phyloP scores from a whole-genome alignment of 2,329 filamentous ascomycete genomes.

The Colletotrichum zoysiae region DNA sequence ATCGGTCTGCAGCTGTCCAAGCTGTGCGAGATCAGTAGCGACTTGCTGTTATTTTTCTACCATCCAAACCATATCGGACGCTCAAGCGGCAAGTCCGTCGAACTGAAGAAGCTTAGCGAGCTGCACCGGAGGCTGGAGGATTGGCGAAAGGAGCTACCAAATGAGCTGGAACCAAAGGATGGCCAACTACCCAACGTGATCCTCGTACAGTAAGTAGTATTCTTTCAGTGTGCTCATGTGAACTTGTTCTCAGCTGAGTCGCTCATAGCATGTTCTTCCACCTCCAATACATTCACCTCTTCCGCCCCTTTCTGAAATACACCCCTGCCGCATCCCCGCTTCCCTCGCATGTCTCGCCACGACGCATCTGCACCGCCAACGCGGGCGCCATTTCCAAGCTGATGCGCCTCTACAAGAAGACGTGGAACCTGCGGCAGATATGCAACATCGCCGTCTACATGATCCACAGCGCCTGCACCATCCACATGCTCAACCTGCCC shows the following conservation, averaged over 20 bases:
- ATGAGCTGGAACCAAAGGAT: slow-evolving; percentile 89
- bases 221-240: neutral
- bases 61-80: slow-evolving; percentile 77
- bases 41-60: slow-evolving; percentile 91
- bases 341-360: slow-evolving; percentile 87
- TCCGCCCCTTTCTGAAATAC: slow-evolving; percentile 95
- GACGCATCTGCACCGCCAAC: slow-evolving; percentile 90
- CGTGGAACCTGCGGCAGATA: slow-evolving; percentile 91
- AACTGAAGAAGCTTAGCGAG: slow-evolving; percentile 93
- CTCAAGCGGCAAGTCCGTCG: slow-evolving; percentile 80
- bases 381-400: slow-evolving; percentile 92
- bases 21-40: slow-evolving; percentile 93
- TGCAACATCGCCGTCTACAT: slow-evolving; percentile 98
- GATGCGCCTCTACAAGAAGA: slow-evolving; percentile 93
- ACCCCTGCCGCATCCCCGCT: slow-evolving; percentile 84
- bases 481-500: slow-evolving; percentile 91
- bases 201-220: slow-evolving; percentile 84
- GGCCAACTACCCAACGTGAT: slow-evolving; percentile 88
- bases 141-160: slow-evolving; percentile 87
- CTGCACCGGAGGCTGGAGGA: slow-evolving; percentile 90
- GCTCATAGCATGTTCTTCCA: slow-evolving; percentile 92
- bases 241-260: slow-evolving; percentile 43
- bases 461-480: slow-evolving; percentile 91
- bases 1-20: slow-evolving; percentile 84
- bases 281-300: slow-evolving; percentile 93